Percentiles rank a stretch among this genome's conserved stretches.
These are phyloP conservation scores for Tothia fuscella DNA, from an alignment of 2,329 filamentous ascomycete species.

Conservation along the genomic window DNA sequence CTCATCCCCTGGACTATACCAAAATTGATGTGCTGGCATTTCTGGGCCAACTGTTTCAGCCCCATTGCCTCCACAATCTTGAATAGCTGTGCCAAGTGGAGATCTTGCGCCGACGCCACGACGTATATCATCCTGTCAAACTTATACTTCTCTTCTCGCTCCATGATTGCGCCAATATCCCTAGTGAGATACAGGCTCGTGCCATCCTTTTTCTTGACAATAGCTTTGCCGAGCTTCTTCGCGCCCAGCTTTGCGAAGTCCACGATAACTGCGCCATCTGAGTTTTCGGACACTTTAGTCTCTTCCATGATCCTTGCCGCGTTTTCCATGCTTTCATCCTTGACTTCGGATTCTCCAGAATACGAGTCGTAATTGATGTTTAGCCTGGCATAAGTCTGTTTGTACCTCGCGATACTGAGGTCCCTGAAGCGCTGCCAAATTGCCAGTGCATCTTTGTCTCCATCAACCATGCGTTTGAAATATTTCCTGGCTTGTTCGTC, in stretches of 20 bases:
- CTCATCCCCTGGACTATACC: constrained; percentile 56
- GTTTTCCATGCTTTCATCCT: constrained; percentile 47
- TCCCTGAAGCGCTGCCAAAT: constrained; percentile 54
- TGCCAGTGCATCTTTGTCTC: constrained; percentile 44
- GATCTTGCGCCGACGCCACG: constrained; percentile 51
- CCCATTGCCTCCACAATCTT: constrained; percentile 53
- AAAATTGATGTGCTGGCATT: constrained; percentile 53
- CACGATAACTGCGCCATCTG: constrained; percentile 55
- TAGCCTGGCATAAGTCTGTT: constrained; percentile 49
- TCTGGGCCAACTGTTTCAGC: constrained; percentile 44
- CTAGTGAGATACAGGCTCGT: constrained; percentile 54
- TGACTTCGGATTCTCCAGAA: constrained; percentile 57
- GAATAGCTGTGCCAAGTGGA: constrained; percentile 53
- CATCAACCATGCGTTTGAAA: constrained; percentile 57
- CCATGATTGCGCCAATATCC: constrained; percentile 49
- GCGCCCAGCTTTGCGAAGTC: constrained; percentile 57
- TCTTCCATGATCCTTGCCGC: constrained; percentile 48
- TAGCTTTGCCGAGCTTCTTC: constrained; percentile 55
- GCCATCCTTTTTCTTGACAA: constrained; percentile 50
- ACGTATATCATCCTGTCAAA: constrained; percentile 61
- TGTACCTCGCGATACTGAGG: constrained; percentile 52
- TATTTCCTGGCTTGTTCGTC: constrained; percentile 65
- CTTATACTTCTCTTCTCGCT: constrained; percentile 43
- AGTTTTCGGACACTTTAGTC: constrained; percentile 49
- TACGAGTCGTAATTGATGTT: constrained; percentile 56